Evolutionary conservation across 2,329 filamentous ascomycete species (phyloP).

Genomic region (Rachicladosporium sp.): DNA sequence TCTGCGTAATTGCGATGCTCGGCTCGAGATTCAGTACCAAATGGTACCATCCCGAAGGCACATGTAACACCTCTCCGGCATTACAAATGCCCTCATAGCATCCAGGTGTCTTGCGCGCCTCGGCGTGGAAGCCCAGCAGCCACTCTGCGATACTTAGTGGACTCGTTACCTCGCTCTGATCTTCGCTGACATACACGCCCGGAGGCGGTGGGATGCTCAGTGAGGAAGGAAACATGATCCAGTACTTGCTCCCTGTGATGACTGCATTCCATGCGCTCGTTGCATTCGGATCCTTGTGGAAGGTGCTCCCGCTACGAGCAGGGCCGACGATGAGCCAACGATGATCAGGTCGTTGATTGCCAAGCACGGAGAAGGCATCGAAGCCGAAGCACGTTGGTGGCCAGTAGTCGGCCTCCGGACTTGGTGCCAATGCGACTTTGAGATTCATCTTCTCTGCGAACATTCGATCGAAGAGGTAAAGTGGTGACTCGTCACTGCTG

Average conservation of each 20-base stretch:
- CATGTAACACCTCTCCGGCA: conserved; percentile 78
- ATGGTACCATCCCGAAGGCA: conserved; percentile 95
- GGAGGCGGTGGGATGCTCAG: conserved; percentile 54
- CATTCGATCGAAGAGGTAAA: conserved; percentile 81
- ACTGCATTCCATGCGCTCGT: conserved; percentile 89
- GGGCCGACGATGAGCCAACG: conserved; percentile 91
- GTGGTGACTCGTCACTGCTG: conserved; percentile 71
- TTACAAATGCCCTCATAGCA: conserved; percentile 78
- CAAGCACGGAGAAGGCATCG: conserved; percentile 72
- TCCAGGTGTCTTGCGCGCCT: conserved; percentile 61
- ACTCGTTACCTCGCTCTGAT: conserved; percentile 85
- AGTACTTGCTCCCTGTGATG: conserved; percentile 82
- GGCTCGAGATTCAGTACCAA: conserved; percentile 79
- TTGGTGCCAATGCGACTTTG: conserved; percentile 30
- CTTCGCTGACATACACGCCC: conserved; percentile 77
- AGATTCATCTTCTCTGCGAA: conserved; percentile 82
- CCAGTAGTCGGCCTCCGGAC: conserved; percentile 53
- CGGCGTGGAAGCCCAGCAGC: conserved; percentile 76
- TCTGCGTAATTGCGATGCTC: conserved; percentile 84
- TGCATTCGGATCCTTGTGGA: conserved; percentile 70
- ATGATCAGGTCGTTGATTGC: conserved; percentile 66
- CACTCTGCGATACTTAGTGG: conserved; percentile 96
- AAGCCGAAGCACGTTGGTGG: conserved; percentile 72
- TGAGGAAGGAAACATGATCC: conserved; percentile 91
- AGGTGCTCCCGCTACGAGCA: conserved; percentile 77